phyloP scores from a whole-genome alignment of 2,329 filamentous ascomycete genomes.

The Cercospora sp. region DNA sequence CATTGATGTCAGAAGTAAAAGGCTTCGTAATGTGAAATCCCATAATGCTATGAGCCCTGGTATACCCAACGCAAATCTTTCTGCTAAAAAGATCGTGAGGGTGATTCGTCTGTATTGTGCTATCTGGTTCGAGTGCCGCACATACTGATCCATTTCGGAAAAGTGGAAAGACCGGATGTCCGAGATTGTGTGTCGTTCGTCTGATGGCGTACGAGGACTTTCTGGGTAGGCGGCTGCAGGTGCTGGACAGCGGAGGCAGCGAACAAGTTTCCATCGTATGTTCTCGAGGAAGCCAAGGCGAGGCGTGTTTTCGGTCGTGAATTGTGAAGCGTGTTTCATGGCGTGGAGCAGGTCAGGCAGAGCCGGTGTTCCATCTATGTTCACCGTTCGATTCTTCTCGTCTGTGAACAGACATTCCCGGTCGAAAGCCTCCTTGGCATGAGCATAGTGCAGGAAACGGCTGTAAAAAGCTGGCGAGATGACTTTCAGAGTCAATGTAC shows the following conservation, averaged over 20 bases:
- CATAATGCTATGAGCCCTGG: constrained; percentile 37
- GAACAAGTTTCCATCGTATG: constrained; percentile 43
- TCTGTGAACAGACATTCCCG: constrained; percentile 55
- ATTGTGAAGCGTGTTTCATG: constrained; percentile 21
- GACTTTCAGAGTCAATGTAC: constrained; percentile 57
- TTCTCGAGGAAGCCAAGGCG: constrained; percentile 22
- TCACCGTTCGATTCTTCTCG: constrained; percentile 60
- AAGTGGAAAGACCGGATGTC: constrained; percentile 44
- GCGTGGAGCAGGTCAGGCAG: constrained; percentile 50
- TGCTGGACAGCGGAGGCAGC: constrained; percentile 44
- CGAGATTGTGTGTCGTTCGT: constrained; percentile 17
- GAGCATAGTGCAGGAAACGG: constrained; percentile 63
- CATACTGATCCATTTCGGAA: constrained; percentile 46
- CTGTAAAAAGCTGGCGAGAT: constrained; percentile 68
- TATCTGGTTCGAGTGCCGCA: constrained; percentile 25
- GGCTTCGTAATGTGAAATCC: constrained; percentile 33
- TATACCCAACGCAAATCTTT: constrained; percentile 44
- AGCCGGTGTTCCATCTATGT: constrained; percentile 57
- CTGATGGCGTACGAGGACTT: constrained; percentile 8
- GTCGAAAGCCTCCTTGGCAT: constrained; percentile 63
- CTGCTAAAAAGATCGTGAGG: constrained; percentile 47
- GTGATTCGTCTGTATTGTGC: constrained; percentile 41
- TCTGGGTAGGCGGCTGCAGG: constrained; percentile 42
- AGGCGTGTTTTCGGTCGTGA: not conserved
- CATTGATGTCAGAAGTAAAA: constrained; percentile 31